These are phyloP conservation scores for Myxozyma geophila DNA, from an alignment of 805 yeast genomes.

Conservation along the genomic window DNA sequence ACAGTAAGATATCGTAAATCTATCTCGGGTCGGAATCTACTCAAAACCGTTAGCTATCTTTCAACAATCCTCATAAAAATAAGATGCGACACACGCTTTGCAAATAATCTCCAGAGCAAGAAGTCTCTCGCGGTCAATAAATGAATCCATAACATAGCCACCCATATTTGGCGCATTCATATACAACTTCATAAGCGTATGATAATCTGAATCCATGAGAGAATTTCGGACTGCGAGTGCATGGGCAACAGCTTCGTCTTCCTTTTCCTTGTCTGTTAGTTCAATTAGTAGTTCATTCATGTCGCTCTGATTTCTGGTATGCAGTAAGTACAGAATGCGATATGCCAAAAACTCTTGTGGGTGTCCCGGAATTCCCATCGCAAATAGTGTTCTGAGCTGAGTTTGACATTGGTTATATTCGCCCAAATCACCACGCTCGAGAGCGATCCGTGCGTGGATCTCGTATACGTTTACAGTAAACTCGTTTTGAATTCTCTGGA, in stretches of 20 bases:
- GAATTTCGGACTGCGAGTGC: conserved; percentile 49
- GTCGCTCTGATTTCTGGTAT: conserved; percentile 69
- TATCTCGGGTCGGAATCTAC: conserved; percentile 44
- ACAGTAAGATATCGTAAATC: conserved; percentile 37
- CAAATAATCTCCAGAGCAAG: conserved; percentile 60
- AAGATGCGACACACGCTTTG: conserved; percentile 48
- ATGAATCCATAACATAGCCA: conserved; percentile 55
- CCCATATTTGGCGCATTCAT: conserved; percentile 50
- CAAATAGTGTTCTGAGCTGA: conserved; percentile 69
- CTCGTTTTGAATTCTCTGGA: conserved; percentile 79
- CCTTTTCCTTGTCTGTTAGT: conserved; percentile 39
- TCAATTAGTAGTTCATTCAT: conserved; percentile 51
- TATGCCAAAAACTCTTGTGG: conserved; percentile 72
- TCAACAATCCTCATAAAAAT: not conserved
- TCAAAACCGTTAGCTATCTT: too few species aligned
- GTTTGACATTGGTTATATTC: conserved; percentile 96
- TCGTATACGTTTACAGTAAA: conserved; percentile 83
- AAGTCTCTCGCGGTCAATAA: conserved; percentile 63
- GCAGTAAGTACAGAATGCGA: conserved; percentile 70
- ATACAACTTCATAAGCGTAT: conserved; percentile 55
- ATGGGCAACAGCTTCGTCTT: conserved; percentile 42
- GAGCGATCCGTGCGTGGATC: conserved; percentile 83
- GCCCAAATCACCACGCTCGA: conserved; percentile 82
- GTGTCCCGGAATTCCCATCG: conserved; percentile 47
- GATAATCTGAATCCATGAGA: conserved; percentile 54